These are phyloP conservation scores for Agaricus sinodeliciosus DNA, from an alignment of 768 basidiomycete genomes.

Conservation along the genomic window DNA sequence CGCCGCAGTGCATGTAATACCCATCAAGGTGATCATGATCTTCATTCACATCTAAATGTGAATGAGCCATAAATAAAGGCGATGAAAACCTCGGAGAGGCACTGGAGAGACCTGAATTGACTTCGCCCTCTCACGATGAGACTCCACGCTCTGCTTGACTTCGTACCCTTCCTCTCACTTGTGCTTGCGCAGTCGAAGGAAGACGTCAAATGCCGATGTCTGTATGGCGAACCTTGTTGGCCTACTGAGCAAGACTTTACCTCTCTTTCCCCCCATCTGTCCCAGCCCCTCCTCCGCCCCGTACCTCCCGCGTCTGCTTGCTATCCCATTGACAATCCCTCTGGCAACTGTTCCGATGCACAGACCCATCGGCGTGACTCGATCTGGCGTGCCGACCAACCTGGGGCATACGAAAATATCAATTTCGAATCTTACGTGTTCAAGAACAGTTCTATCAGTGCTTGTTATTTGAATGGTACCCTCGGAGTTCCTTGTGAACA, in stretches of 20 bases:
- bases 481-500: constrained; percentile 35
- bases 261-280: constrained; percentile 27
- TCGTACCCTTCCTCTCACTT: not conserved
- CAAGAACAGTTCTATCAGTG: constrained; percentile 40
- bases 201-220: constrained; percentile 25
- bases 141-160: not conserved
- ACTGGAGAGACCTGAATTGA: no score
- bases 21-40: no score
- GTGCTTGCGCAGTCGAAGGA: not conserved
- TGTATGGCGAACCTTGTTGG: constrained; percentile 37
- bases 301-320: constrained; percentile 33
- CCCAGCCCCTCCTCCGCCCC: constrained; percentile 38
- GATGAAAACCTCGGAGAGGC: no score
- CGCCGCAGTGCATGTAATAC: no score
- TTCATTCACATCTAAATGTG: no score
- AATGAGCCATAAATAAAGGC: no score
- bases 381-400: constrained; percentile 6
- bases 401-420: constrained; percentile 9
- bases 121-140: not conserved
- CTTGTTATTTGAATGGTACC: constrained; percentile 44
- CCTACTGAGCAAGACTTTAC: constrained; percentile 27
- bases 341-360: constrained; percentile 20
- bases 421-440: constrained; percentile 8
- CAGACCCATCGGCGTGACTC: not conserved
- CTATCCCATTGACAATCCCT: constrained; percentile 28